Percentiles rank a stretch among this genome's conserved stretches.
phyloP scores from a whole-genome alignment of 352 stramenopile species.

The Phytophthora cajani region DNA sequence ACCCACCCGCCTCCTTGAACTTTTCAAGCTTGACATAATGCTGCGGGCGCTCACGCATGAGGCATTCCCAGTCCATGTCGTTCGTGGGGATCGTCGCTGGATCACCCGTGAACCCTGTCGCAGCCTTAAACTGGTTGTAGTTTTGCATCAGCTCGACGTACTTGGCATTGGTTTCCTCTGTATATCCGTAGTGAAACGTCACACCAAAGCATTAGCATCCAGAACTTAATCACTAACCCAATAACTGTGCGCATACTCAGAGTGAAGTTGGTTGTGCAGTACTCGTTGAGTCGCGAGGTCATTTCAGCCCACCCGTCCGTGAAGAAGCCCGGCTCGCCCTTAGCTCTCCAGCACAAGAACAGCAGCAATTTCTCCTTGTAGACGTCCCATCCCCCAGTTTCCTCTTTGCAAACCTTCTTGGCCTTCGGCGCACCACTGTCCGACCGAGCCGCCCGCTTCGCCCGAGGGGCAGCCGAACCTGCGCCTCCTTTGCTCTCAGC shows the following conservation, averaged over 20 bases:
- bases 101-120: slow-evolving; percentile 32
- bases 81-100: slow-evolving; percentile 12
- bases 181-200: neutral
- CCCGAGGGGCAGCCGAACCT: neutral
- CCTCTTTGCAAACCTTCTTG: slow-evolving; percentile 25
- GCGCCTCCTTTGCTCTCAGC: slow-evolving; percentile 20
- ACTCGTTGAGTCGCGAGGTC: slow-evolving; percentile 33
- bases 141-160: slow-evolving; percentile 41
- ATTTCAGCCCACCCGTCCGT: slow-evolving; percentile 37
- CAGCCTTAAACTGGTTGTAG: slow-evolving; percentile 38
- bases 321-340: slow-evolving; percentile 25
- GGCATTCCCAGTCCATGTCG: slow-evolving; percentile 38
- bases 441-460: slow-evolving; percentile 14
- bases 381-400: slow-evolving; percentile 9
- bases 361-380: slow-evolving; percentile 37
- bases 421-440: neutral
- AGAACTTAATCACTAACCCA: neutral
- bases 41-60: slow-evolving; percentile 36
- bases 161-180: slow-evolving; percentile 47
- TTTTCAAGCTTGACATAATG: slow-evolving; percentile 29
- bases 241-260: slow-evolving; percentile 20
- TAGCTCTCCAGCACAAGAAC: slow-evolving; percentile 41
- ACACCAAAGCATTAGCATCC: neutral
- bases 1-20: slow-evolving; percentile 36
- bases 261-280: slow-evolving; percentile 28